A percentile compares a stretch with the other conserved stretches of the same genome.
These are phyloP conservation scores for Fragosphaeria purpurea DNA, from an alignment of 2,329 filamentous ascomycete species.

Conservation along the genomic window DNA sequence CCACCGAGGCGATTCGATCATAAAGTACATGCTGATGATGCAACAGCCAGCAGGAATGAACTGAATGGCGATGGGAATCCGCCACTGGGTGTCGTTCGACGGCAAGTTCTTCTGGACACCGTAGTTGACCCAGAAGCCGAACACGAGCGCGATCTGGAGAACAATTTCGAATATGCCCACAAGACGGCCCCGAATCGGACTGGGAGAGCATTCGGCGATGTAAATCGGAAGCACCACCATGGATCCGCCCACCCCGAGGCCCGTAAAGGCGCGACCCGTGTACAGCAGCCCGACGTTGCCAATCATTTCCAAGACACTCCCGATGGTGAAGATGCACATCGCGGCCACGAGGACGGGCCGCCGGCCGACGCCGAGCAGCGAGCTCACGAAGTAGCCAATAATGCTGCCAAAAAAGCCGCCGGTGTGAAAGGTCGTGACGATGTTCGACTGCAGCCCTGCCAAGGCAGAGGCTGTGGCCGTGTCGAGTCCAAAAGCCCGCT, in stretches of 20 bases:
- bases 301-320: constrained; percentile 32
- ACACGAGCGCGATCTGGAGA: constrained; percentile 40
- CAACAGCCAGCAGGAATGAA: constrained; percentile 33
- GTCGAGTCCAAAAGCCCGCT: constrained; percentile 30
- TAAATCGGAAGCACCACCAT: constrained; percentile 53
- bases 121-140: constrained; percentile 44
- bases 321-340: constrained; percentile 33
- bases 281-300: constrained; percentile 34
- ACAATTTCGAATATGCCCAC: constrained; percentile 43
- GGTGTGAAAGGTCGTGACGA: constrained; percentile 33
- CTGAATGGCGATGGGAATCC: constrained; percentile 39
- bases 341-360: constrained; percentile 39
- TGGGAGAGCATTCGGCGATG: constrained; percentile 51
- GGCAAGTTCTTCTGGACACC: constrained; percentile 29
- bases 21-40: constrained; percentile 33
- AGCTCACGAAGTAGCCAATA: not conserved
- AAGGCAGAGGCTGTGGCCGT: constrained; percentile 6
- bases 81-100: constrained; percentile 27
- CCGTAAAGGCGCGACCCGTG: constrained; percentile 46
- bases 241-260: constrained; percentile 46
- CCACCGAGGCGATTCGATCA: constrained; percentile 31
- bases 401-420: constrained; percentile 45
- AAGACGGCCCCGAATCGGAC: constrained; percentile 47
- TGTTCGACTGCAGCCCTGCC: constrained; percentile 22
- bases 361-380: constrained; percentile 27